Evolutionary conservation across 225 moss, liverwort and hornwort genomes (phyloP), one percentile per base, ranked within the genome.

Genomic region (Polytrichum commune): DNA sequence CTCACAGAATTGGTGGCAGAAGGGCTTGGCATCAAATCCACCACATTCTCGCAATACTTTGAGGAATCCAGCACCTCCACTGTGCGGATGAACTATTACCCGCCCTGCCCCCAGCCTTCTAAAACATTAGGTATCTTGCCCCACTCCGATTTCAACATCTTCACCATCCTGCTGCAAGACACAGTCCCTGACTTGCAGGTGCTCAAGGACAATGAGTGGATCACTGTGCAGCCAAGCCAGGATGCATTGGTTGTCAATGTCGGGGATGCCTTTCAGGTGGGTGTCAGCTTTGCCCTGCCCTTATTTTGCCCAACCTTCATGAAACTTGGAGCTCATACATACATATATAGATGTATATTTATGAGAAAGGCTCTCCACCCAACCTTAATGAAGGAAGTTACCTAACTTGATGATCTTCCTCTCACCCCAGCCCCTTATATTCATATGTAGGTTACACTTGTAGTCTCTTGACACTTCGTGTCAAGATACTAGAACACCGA

Each of bases 161-260:
- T 84, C 68, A 87, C 81, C 9, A 72, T 87, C 55, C 74, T 80
- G 29, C 76, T 76, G 62, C 83, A 79, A 57, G 87, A 81, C 69
- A 29, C 66, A 24, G 76, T 87, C 29, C 70, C 78, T 0, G 84
- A 84, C 33, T 32, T 87, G 78, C 87, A 84, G 65, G 78, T 87
- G 72, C 64, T 71, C 26, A 76, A 79, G 54, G 74, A 77, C 62
- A 80, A 71, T 20, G 56, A 84, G 25, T 87, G 84, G 84, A 79
- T 81, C 68, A 73, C 77, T 29, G 71, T 87, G 64, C 33, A 74
- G 69, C 87, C 87, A 20, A 72, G 46, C 65, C 55, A 68, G 46
- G 71, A 81, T 20, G 67, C 74, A 1, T 26, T 84, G 60, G 69
- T 87, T 9, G 74, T 83, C 67, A 72, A 84, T 23, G 46, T 78